A percentile compares a stretch with the other conserved stretches of the same genome.
Evolutionary conservation across 805 yeast species (phyloP).

Genomic region (Myxozyma lipomycoides): DNA sequence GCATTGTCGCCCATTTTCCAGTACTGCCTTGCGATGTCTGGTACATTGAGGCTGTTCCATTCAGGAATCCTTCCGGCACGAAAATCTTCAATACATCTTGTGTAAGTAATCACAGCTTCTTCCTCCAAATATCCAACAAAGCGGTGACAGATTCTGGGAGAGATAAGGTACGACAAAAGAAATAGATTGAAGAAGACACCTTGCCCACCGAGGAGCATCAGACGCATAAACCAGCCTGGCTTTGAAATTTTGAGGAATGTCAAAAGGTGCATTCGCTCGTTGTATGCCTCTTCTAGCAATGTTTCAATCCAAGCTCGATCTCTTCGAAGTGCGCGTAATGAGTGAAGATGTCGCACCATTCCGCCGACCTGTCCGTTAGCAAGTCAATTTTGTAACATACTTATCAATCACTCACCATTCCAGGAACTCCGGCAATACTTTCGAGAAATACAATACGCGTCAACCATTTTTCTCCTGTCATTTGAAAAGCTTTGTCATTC

Average conservation of each 20-base stretch:
- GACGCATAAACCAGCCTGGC: constrained; percentile 56
- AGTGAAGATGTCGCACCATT: constrained; percentile 63
- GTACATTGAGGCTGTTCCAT: constrained; percentile 44
- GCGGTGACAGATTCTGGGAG: constrained; percentile 65
- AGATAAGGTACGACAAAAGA: constrained; percentile 54
- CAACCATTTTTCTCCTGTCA: constrained; percentile 65
- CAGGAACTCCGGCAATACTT: constrained; percentile 76
- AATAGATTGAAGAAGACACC: constrained; percentile 67
- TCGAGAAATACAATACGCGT: constrained; percentile 59
- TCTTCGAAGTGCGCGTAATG: constrained; percentile 56
- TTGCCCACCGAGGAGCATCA: constrained; percentile 58
- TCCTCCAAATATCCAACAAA: constrained; percentile 77
- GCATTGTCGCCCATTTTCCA: constrained; percentile 56
- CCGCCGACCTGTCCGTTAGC: constrained; percentile 50
- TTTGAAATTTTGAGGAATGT: constrained; percentile 62
- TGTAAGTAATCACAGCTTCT: constrained; percentile 68
- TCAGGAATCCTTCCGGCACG: constrained; percentile 49
- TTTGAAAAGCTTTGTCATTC: constrained; percentile 40
- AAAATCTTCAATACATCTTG: constrained; percentile 55
- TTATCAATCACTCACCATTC: constrained; percentile 46
- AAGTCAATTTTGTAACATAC: too few relatives aligned
- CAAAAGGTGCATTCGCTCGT: constrained; percentile 71
- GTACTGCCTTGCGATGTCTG: constrained; percentile 59
- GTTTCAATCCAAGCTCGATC: constrained; percentile 77
- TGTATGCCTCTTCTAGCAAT: constrained; percentile 68